phyloP scores from a whole-genome alignment of 2,329 filamentous ascomycete species.

The Ploettnerulaceae sp. region DNA sequence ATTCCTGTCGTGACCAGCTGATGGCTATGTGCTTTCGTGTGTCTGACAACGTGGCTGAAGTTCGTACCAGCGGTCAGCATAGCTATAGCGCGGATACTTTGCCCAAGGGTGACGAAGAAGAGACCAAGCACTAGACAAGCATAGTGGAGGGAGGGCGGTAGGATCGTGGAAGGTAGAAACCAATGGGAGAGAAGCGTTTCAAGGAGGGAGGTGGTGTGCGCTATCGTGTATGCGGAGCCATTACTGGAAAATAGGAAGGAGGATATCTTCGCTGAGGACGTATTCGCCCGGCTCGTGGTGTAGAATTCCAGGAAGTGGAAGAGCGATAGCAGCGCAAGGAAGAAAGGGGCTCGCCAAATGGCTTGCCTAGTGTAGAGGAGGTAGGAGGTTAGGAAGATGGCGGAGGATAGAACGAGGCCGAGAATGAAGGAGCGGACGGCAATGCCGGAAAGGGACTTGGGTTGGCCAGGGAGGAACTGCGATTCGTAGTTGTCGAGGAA shows the following conservation, averaged over 20 bases:
- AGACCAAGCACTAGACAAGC: conserved; percentile 53
- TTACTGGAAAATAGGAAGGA: conserved; percentile 84
- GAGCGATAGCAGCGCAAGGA: conserved; percentile 61
- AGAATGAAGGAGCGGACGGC: conserved; percentile 35
- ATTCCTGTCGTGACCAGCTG: conserved; percentile 77
- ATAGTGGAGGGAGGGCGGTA: conserved; percentile 31
- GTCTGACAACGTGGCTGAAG: conserved; percentile 87
- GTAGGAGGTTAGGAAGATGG: conserved; percentile 24
- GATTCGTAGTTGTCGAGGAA: conserved; percentile 27
- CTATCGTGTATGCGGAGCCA: conserved; percentile 77
- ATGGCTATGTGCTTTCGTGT: conserved; percentile 62
- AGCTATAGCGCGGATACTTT: conserved; percentile 70
- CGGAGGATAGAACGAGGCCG: conserved; percentile 26
- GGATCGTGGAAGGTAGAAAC: conserved; percentile 43
- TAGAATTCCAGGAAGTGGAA: conserved; percentile 98
- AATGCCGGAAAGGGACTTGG: conserved; percentile 36
- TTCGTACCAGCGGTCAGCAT: conserved; percentile 87
- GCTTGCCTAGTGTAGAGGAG: conserved; percentile 17
- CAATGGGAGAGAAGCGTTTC: conserved; percentile 64
- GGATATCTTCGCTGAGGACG: conserved; percentile 61
- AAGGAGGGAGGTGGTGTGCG: conserved; percentile 67
- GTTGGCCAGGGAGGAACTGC: conserved; percentile 27
- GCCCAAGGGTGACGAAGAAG: conserved; percentile 61
- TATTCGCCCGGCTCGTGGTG: conserved; percentile 82
- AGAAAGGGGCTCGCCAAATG: conserved; percentile 61